These are phyloP conservation scores for Pyrrhoderma lamaoense DNA, from an alignment of 1,284 basidiomycete genomes.

Conservation along the genomic window DNA sequence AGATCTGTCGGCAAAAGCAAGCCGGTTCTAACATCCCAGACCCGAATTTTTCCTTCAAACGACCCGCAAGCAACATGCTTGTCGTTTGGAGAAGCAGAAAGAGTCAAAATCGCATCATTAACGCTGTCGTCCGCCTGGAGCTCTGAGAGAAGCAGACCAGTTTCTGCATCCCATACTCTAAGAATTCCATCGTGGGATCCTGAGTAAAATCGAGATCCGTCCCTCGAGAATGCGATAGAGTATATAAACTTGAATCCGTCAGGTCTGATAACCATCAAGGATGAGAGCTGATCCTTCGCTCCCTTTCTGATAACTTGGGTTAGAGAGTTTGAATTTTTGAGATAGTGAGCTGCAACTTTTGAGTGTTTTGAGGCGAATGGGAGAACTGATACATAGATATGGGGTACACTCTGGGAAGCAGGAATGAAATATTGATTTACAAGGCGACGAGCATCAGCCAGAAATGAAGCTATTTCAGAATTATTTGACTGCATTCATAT, in stretches of 20 bases:
- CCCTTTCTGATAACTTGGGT: neutral
- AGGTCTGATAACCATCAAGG: no score
- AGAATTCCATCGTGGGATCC: conserved; percentile 87
- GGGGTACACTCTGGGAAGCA: conserved; percentile 4
- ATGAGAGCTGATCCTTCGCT: no score
- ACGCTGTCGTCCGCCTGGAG: neutral
- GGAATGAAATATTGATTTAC: neutral
- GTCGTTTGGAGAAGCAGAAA: conserved; percentile 9
- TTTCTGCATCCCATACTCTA: conserved; percentile 4
- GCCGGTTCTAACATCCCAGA: conserved; percentile 3
- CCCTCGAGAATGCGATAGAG: conserved; percentile 56
- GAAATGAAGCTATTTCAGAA: neutral
- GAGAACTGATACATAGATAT: conserved; percentile 10
- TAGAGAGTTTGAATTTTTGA: neutral
- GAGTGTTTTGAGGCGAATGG: conserved; percentile 1
- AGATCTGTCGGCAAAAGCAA: neutral
- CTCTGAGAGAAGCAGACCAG: neutral
- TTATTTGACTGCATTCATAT: neutral
- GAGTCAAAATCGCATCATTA: neutral
- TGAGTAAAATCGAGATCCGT: conserved; percentile 80
- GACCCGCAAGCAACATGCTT: conserved; percentile 1
- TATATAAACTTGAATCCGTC: neutral
- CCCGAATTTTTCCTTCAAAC: neutral
- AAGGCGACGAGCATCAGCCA: neutral
- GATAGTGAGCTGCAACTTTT: neutral